A percentile compares a stretch with the other conserved stretches of the same genome.
Conservation (phyloP, 345 rosid genomes). For the thale cress (Arabidopsis thaliana) region DNA sequence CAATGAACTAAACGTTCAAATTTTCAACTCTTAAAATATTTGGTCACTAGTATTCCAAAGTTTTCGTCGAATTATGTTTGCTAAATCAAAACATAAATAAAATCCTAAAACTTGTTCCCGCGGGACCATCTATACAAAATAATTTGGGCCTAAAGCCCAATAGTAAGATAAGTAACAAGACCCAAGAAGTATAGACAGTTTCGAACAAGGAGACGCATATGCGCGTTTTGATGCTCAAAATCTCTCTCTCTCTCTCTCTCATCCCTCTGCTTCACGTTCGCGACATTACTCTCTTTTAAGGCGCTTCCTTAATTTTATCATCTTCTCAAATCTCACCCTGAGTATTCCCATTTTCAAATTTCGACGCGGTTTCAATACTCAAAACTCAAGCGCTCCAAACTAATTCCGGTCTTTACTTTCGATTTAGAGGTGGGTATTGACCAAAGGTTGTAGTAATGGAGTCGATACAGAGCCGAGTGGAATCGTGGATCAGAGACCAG, state of each 20-base stretch:
- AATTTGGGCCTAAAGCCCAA: constrained; percentile 30
- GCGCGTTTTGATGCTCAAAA: constrained; percentile 20
- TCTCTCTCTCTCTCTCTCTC: background rate
- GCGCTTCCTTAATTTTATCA: constrained; percentile 28
- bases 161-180: background rate
- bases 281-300: background rate
- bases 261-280: background rate
- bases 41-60: no score
- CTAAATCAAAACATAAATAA: no score
- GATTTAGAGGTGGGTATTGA: background rate
- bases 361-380: no score
- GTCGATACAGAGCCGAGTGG: constrained; percentile 73
- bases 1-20: no score
- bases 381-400: background rate
- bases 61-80: no score
- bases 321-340: constrained; percentile 13
- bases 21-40: background rate
- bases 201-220: constrained; percentile 30
- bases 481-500: constrained; percentile 95
- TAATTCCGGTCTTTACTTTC: background rate
- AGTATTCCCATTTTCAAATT: background rate
- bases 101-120: no score
- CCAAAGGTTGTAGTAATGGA: constrained; percentile 26
- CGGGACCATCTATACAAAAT: no score
- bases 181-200: constrained; percentile 5